Evolutionary conservation across 345 rosid genomes (phyloP), one percentile per base, ranked within the genome.

Genomic region (Acer negundo): DNA sequence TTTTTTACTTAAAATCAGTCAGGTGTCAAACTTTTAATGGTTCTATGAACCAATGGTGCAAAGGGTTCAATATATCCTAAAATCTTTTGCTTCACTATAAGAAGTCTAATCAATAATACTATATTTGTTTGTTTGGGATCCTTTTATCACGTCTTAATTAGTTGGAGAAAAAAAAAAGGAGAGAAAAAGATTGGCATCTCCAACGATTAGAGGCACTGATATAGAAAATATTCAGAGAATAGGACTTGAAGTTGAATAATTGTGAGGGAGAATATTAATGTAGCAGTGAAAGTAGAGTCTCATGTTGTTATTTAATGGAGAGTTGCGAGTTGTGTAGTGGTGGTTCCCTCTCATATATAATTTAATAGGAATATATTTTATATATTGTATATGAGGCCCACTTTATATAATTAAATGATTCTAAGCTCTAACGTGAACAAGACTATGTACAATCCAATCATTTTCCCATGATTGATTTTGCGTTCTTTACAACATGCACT

Each of bases 341-440:
- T 73, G 38, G 46, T 35, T 35, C 65, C 65, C n/a, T 35, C 62
- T 31, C 58, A 56, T 72, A 35, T 56, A 10, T 20, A 20, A 59
- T 38, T 35, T 35, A 4, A 35, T 4, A 35, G 53, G 44, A 15
- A 47, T 67, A n/a, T 42, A 6, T 42, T 35, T 35, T 35, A 35
- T 35, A 9, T 42, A 46, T 46, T 22, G 69, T 70, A 59, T 65
- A 73, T 19, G 75, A 42, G 58, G 74, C 19, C 78, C 76, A 75
- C 59, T 62, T 31, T 49, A 35, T 35, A 35, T 28, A 35, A 35
- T 35, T 35, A 3, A 31, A 73, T 62, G 71, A 66, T 79, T 75
- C 73, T 71, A 10, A 26, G 16, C 46, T 55, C 40, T 49, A 78
- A 77, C 72, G 67, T 81, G 78, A 67, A 4, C 53, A 61, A 78